Conservation (phyloP, 345 rosid genomes). For the Alliaria petiolata region DNA sequence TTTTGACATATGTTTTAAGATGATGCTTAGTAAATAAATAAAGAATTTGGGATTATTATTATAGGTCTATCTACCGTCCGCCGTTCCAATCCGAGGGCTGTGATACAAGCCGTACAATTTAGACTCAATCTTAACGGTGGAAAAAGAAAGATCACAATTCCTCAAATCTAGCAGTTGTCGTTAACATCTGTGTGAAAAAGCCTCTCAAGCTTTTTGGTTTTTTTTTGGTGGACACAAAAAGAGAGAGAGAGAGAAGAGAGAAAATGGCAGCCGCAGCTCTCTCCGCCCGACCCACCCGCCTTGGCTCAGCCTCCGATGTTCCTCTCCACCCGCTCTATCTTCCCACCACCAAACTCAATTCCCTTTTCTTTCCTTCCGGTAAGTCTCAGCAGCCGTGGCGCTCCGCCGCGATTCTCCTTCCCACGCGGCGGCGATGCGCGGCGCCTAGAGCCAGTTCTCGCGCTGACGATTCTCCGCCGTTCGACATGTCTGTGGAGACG, state of each 20-base stretch:
- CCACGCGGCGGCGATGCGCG: conserved; percentile 38
- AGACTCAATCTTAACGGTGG: conserved; percentile 26
- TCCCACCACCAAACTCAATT: conserved; percentile 19
- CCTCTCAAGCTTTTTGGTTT: too few relatives aligned
- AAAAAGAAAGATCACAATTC: conserved; percentile 5
- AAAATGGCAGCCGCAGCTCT: conserved; percentile 74
- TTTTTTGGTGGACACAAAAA: too few relatives aligned
- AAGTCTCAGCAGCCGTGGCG: conserved; percentile 55
- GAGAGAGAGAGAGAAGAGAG: too few relatives aligned
- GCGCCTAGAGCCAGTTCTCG: conserved; percentile 56
- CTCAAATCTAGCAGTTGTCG: conserved; percentile 24
- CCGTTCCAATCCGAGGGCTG: conserved; percentile 25
- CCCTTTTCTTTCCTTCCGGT: conserved; percentile 14
- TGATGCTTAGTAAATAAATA: background rate
- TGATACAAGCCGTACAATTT: conserved; percentile 4
- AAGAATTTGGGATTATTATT: too few relatives aligned
- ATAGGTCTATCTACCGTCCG: conserved; percentile 28
- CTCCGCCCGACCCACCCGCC: conserved; percentile 67
- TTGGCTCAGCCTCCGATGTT: conserved; percentile 39
- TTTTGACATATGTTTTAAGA: background rate
- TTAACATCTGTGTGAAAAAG: too few relatives aligned
- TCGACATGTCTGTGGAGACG: conserved; percentile 91
- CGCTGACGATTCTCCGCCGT: conserved; percentile 91
- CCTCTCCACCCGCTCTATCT: conserved; percentile 19
- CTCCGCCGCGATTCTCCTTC: conserved; percentile 21